These are phyloP conservation scores for Termitomyces eurrhizus DNA, from an alignment of 768 basidiomycete species.

Conservation along the genomic window DNA sequence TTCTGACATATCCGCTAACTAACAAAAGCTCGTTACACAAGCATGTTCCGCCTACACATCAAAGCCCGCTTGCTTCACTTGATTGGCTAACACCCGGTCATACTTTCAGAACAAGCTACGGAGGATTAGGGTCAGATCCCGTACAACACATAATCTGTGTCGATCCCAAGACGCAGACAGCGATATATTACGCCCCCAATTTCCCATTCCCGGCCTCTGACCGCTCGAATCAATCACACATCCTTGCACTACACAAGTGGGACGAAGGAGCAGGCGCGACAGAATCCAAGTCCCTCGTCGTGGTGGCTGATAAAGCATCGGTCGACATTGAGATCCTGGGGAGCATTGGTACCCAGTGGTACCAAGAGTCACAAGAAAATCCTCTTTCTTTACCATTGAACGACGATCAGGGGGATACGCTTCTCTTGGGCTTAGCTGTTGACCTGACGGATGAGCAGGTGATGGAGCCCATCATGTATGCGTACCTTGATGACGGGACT, in stretches of 20 bases:
- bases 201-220: slow-evolving; percentile 38
- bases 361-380: slow-evolving; percentile 46
- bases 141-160: slow-evolving; percentile 42
- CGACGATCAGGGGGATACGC: slow-evolving; percentile 65
- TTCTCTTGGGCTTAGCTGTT: slow-evolving; percentile 57
- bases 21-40: slow-evolving; percentile 53
- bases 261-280: slow-evolving; percentile 36
- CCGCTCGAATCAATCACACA: slow-evolving; percentile 34
- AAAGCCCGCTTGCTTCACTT: slow-evolving; percentile 45
- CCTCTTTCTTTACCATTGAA: slow-evolving; percentile 65
- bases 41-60: slow-evolving; percentile 56
- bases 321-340: slow-evolving; percentile 47
- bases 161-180: slow-evolving; percentile 37
- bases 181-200: slow-evolving; percentile 33
- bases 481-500: slow-evolving; percentile 77
- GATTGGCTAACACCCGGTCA: slow-evolving; percentile 68
- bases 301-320: slow-evolving; percentile 44
- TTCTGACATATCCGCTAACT: slow-evolving; percentile 60
- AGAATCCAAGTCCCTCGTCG: slow-evolving; percentile 34
- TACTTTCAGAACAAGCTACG: slow-evolving; percentile 65
- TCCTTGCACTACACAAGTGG: slow-evolving; percentile 41
- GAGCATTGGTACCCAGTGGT: slow-evolving; percentile 38
- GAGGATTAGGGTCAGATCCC: slow-evolving; percentile 32
- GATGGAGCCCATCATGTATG: slow-evolving; percentile 58
- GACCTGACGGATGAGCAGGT: slow-evolving; percentile 54